Evolutionary conservation across 1,139 yeast species (phyloP), one percentile per base, ranked within the genome.

Genomic region (Geotrichum bryndzae): DNA sequence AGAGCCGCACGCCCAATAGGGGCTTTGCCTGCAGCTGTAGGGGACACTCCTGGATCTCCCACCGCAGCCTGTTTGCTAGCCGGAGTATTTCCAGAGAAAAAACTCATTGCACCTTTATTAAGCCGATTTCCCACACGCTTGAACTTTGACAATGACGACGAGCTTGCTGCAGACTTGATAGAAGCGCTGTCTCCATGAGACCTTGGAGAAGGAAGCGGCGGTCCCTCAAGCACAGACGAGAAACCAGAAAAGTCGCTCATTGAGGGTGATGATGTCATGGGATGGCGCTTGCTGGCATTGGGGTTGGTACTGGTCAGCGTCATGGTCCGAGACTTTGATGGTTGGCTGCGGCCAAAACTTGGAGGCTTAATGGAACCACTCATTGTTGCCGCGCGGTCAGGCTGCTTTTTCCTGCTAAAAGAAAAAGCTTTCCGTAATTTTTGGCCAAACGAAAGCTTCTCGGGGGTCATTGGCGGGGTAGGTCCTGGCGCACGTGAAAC

Each of bases 61-160:
- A 41, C 41, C n/a, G 8, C 41, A 13, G 41, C 48, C 48, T 15
- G 38, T 18, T 5, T 1, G 6, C 29, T 13, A 51, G 2, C n/a
- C 23, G 25, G 31, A 27, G 52, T 25, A 38, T n/a, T 38, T 18
- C 41, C 33, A 10, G 29, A 41, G 18, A 41, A 54, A 22, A 58
- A 3, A 29, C 38, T 51, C 25, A 52, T 61, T 3, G 60, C 25
- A 11, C 54, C 57, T 22, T 58, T 58, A 31, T 61, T 61, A 23
- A 66, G 29, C 15, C 66, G 63, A 38, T 59, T 60, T 10, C 65
- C 62, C 64, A 67, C 61, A 35, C 63, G 57, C 51, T 58, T 62
- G 41, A 71, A 59, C n/a, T 71, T 69, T 2, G 72, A 68, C 63
- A 70, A 67, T 13, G 74, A 71, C 13, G 72, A 64, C 7, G 68